Conservation (phyloP, 2,329 filamentous ascomycete genomes). For the Fusarium multiceps region DNA sequence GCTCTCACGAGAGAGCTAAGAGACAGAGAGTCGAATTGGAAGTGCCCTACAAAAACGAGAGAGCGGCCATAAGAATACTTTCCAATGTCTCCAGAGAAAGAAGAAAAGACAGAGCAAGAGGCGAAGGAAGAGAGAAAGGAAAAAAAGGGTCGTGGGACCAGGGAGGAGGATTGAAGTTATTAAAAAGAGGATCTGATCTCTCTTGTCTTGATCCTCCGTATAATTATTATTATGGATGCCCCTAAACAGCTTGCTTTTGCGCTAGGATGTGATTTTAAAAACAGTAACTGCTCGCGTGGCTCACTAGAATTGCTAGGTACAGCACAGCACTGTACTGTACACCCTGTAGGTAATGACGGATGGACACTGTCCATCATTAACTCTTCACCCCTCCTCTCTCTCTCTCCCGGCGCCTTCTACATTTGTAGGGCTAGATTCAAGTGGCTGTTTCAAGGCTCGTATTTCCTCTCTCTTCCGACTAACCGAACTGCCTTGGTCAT, state of each 20-base stretch:
- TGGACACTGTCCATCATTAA: conserved; percentile 7
- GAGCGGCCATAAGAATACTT: neutral
- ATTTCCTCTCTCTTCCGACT: conserved; percentile 17
- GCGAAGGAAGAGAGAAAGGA: neutral
- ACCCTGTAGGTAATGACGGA: neutral
- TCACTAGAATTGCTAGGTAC: neutral
- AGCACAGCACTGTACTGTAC: neutral
- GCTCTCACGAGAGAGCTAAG: neutral
- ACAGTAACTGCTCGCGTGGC: conserved; percentile 44
- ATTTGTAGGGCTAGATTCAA: conserved; percentile 17
- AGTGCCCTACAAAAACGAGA: neutral
- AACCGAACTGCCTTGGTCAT: conserved; percentile 19
- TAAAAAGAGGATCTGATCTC: neutral
- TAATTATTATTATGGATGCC: conserved; percentile 12
- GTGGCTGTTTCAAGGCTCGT: conserved; percentile 33
- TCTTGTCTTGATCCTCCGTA: conserved; percentile 2
- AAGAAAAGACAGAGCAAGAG: neutral
- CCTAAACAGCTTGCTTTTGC: conserved; percentile 9
- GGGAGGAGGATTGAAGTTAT: conserved; percentile 4
- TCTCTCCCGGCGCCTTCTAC: conserved; percentile 9
- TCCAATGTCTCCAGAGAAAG: neutral
- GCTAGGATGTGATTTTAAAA: conserved; percentile 26
- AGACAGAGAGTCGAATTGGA: neutral
- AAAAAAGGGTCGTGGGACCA: conserved; percentile 4
- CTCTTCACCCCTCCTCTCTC: conserved; percentile 4